Evolutionary conservation across 2,329 filamentous ascomycete species (phyloP), one percentile per base, ranked within the genome.

Genomic region (Atkinsonella texensis): DNA sequence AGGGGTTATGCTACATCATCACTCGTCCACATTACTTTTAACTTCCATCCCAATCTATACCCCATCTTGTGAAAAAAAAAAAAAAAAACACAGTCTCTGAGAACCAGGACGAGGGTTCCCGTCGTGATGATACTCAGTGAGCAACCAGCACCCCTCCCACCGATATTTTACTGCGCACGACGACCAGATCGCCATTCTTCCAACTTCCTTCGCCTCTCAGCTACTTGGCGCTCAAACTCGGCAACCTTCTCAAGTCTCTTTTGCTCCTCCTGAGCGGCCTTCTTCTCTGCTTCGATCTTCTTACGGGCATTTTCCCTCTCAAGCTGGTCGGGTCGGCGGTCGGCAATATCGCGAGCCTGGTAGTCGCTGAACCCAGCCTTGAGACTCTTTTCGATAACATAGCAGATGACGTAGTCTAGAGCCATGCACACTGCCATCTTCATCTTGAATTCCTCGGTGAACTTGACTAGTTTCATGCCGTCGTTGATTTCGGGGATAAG

Each of bases 401-500:
- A 97, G 74, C 93, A 98, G 13, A 84, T 85, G 2, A 73, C 80
- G 64, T 90, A 98, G 68, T 98, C 93, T 38, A 91, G 62, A 7
- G 90, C 68, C 93, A 98, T 98, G 62, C 88, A 76, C 0, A 72
- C 68, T 0, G 89, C 94, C 73, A 98, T 83, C 49, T 85, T 91
- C 43, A 78, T 65, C 75, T 95, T 95, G 79, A 98, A 98, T 60
- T 95, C 88, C 2, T 76, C 76, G 33, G 75, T 85, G 69, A 98
- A 98, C 3, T 88, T 88, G 4, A 98, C 93, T 1, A 98, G 82
- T 63, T 86, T 89, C 72, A 98, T 84, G 68, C 88, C 84, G 69
- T 91, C 80, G 70, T 97, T 98, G 68, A 98, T 83, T 65, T 97
- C 93, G 2, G 93, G 93, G 47, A 97, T 77, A 62, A 98, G 89